These are phyloP conservation scores for Backusella australiensis DNA, from an alignment of 192 early-diverging fungal genomes.

Conservation along the genomic window DNA sequence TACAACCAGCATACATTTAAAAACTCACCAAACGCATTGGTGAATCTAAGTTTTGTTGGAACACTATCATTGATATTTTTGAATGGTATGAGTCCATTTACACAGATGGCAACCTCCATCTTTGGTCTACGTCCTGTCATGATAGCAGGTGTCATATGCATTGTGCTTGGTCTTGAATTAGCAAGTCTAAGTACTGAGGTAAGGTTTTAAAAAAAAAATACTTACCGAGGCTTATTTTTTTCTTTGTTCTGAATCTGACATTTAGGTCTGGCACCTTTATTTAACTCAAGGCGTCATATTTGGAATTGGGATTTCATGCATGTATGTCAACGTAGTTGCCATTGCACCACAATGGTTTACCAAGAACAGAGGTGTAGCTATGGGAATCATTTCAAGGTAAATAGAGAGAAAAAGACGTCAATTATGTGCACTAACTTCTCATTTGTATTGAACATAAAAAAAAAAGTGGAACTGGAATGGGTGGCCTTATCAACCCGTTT, in stretches of 20 bases:
- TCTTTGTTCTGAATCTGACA: neutral
- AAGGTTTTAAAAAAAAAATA: neutral
- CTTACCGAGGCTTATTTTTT: neutral
- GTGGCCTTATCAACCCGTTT: slow-evolving; percentile 65
- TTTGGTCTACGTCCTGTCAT: slow-evolving; percentile 14
- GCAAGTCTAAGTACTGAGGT: slow-evolving; percentile 14
- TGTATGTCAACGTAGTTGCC: slow-evolving; percentile 22
- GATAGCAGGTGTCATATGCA: neutral
- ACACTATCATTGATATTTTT: slow-evolving; percentile 8
- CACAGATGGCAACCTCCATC: slow-evolving; percentile 15
- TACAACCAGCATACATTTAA: slow-evolving; percentile 20
- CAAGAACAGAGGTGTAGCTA: slow-evolving; percentile 50
- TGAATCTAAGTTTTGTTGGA: slow-evolving; percentile 27
- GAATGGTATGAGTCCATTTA: slow-evolving; percentile 21
- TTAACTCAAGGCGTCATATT: slow-evolving; percentile 59
- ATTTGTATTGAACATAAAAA: no score
- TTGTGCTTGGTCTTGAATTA: slow-evolving; percentile 15
- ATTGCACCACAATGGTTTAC: slow-evolving; percentile 59
- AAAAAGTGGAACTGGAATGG: slow-evolving; percentile 62
- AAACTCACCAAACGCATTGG: slow-evolving; percentile 1
- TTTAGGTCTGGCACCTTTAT: slow-evolving; percentile 58
- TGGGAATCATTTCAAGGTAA: slow-evolving; percentile 45
- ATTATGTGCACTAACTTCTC: no score
- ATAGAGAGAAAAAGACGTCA: no score
- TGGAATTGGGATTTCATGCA: slow-evolving; percentile 42